Evolutionary conservation across 1,139 yeast genomes (phyloP).

Genomic region (Saccharomycopsis crataegensis): DNA sequence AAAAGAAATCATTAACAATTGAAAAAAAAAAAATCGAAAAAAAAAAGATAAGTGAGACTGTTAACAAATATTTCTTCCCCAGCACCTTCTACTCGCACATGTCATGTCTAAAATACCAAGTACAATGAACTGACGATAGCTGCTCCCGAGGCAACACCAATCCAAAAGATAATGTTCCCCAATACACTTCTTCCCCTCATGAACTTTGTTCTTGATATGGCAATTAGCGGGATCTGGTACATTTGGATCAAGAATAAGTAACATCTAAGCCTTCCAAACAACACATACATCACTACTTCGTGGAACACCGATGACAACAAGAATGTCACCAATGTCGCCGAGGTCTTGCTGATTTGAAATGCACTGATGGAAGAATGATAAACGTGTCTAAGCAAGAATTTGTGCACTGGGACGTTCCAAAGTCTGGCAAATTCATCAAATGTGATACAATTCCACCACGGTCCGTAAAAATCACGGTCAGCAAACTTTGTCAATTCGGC

Average conservation of each 20-base stretch:
- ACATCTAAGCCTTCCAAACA: slow-evolving; percentile 74
- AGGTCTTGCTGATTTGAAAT: slow-evolving; percentile 51
- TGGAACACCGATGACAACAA: slow-evolving; percentile 75
- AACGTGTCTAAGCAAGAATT: slow-evolving; percentile 82
- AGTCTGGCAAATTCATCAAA: slow-evolving; percentile 93
- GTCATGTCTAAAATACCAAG: slow-evolving; percentile 49
- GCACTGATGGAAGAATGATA: slow-evolving; percentile 87
- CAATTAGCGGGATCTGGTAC: slow-evolving; percentile 59
- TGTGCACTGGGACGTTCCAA: slow-evolving; percentile 96
- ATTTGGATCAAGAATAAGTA: slow-evolving; percentile 75
- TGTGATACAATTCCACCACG: slow-evolving; percentile 95
- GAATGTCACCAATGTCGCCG: slow-evolving; percentile 78
- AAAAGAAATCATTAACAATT: background rate
- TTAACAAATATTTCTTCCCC: background rate
- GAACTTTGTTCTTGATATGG: slow-evolving; percentile 43
- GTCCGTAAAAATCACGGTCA: slow-evolving; percentile 87
- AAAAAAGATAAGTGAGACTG: background rate
- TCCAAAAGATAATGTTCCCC: slow-evolving; percentile 85
- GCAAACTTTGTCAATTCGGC: slow-evolving; percentile 85
- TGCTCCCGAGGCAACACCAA: slow-evolving; percentile 87
- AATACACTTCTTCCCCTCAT: slow-evolving; percentile 50
- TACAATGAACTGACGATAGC: slow-evolving; percentile 81
- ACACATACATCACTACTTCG: slow-evolving; percentile 86
- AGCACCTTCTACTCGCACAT: background rate
- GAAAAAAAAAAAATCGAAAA: background rate